phyloP scores from a whole-genome alignment of 768 basidiomycete species.

The Rickenella mellea region DNA sequence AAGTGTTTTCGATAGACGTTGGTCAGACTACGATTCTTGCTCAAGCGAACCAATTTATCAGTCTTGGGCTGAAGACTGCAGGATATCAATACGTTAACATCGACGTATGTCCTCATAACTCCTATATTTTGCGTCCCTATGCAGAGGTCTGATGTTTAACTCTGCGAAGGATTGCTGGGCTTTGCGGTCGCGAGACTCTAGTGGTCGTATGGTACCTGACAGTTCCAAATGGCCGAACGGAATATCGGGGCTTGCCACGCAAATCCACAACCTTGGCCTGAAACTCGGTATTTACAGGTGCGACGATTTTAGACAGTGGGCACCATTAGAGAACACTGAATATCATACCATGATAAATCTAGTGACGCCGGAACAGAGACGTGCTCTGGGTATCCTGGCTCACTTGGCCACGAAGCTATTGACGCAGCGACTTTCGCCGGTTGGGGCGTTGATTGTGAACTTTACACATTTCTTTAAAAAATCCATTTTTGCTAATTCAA shows the following conservation, averaged over 20 bases:
- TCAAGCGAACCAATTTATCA: slow-evolving; percentile 36
- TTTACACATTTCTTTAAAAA: not conserved
- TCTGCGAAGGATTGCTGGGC: slow-evolving; percentile 40
- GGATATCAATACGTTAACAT: slow-evolving; percentile 46
- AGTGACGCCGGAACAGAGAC: slow-evolving; percentile 46
- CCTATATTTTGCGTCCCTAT: not conserved
- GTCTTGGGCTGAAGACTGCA: slow-evolving; percentile 35
- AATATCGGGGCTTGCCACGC: slow-evolving; percentile 31
- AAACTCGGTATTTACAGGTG: slow-evolving; percentile 46
- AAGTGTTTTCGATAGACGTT: slow-evolving; percentile 23
- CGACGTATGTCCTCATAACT: slow-evolving; percentile 26
- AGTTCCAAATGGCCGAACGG: slow-evolving; percentile 43
- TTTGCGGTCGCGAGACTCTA: slow-evolving; percentile 28
- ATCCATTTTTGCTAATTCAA: not conserved
- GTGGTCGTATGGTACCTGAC: slow-evolving; percentile 36
- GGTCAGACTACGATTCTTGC: slow-evolving; percentile 33
- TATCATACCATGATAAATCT: too few relatives aligned
- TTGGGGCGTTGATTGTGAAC: slow-evolving; percentile 44
- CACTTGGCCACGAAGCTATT: slow-evolving; percentile 35
- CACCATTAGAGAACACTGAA: too few relatives aligned
- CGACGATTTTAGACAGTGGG: not conserved
- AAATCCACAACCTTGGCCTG: slow-evolving; percentile 40
- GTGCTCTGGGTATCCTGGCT: slow-evolving; percentile 49
- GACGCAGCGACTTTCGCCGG: slow-evolving; percentile 42
- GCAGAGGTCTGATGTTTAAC: not conserved